Base-by-base conservation (phyloP, 352 stramenopile species). In the Pythium chondricola region DNA sequence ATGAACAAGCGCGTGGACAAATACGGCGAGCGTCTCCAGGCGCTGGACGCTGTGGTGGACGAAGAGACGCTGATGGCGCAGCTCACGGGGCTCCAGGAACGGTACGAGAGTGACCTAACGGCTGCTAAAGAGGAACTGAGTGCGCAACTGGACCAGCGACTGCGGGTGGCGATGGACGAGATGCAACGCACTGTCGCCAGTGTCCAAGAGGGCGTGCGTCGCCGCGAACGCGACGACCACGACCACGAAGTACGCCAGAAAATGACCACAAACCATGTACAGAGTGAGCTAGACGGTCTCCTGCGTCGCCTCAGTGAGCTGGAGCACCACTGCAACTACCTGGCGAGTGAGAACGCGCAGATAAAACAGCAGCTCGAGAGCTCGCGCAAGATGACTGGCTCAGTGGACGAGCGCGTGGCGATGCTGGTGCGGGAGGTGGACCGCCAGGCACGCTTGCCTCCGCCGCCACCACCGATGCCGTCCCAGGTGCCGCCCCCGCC, bases 21-120 rank as follows among this genome's bases (percentile, higher is more conserved):
- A 16, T 18, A 46, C n/a, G 22, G 64, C 40, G 58, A 78, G 17
- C 64, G 63, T 44, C 58, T 59, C 18, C 16, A 70, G 25, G 43
- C 67, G 3, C 25, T 48, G 0, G 36, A 42, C 3, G 27, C 18
- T 31, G 24, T 35, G 16, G 63, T 83, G 10, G 72, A 72, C 26
- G 74, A 86, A 29, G 74, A 86, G 17, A 59, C 63, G 18, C 53
- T 86, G 14, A 71, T 82, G 67, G 58, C 65, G 41, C 71, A 82
- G 46, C 52, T 83, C 10, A 62, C 69, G 6, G 42, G 59, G 6
- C 46, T 83, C 0, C 69, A 86, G 32, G 74, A 86, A 47, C 62
- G 71, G 11, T 74, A 69, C 17, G 74, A 82, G 11, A 55, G 48
- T 10, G 71, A 82, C 18, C 41, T 82, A 5, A 21, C 22, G 0